Evolutionary conservation across 2,329 filamentous ascomycete species (phyloP).

Genomic region (Pyricularia grisea): DNA sequence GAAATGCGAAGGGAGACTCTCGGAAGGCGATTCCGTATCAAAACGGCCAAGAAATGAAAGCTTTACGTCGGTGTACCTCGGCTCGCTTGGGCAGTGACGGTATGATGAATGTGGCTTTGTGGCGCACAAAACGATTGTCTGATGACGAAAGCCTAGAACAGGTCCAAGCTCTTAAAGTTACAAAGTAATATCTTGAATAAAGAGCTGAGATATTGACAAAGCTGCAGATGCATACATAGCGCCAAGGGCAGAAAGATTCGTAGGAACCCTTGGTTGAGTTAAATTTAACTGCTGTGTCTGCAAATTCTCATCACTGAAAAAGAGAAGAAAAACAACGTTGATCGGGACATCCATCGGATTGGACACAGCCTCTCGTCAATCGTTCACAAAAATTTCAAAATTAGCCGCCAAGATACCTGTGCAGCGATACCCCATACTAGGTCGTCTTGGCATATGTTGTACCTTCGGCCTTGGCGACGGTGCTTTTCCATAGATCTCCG

Average conservation of each 20-base stretch:
- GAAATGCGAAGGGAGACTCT: too few relatives aligned
- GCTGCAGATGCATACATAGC: not conserved
- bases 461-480: not conserved
- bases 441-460: not conserved
- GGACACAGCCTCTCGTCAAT: not conserved
- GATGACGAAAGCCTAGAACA: not conserved
- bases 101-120: not conserved
- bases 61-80: too few relatives aligned
- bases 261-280: not conserved
- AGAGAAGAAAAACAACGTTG: not conserved
- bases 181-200: not conserved
- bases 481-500: not conserved
- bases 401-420: not conserved
- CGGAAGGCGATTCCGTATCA: too few relatives aligned
- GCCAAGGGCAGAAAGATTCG: not conserved
- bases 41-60: too few relatives aligned
- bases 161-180: not conserved
- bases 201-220: not conserved
- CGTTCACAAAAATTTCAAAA: not conserved
- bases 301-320: not conserved
- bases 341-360: not conserved
- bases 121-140: not conserved
- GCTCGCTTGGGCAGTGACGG: too few relatives aligned
- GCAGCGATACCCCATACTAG: not conserved
- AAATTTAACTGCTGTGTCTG: not conserved